These are phyloP conservation scores for Pseudogymnoascus sp. DNA, from an alignment of 2,329 filamentous ascomycete genomes.

Conservation along the genomic window DNA sequence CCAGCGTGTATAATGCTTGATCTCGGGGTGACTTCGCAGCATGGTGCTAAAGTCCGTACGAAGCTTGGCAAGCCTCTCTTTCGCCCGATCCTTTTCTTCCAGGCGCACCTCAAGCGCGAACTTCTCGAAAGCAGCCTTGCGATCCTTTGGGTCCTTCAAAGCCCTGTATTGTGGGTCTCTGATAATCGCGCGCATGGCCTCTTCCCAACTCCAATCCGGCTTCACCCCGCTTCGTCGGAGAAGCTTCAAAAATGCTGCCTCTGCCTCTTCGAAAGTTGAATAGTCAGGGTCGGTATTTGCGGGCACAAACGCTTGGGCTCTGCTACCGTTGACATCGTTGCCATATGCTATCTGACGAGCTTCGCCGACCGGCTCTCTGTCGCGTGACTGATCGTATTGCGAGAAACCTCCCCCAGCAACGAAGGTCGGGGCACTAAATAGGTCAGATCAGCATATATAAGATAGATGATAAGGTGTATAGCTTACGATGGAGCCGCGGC, in stretches of 20 bases:
- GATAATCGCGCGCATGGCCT: conserved; percentile 75
- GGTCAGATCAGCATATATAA: conserved; percentile 12
- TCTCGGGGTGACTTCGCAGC: conserved; percentile 93
- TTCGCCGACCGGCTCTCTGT: conserved; percentile 39
- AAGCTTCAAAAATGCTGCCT: conserved; percentile 86
- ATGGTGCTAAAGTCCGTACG: conserved; percentile 91
- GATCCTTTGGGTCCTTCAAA: conserved; percentile 84
- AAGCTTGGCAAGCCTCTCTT: conserved; percentile 85
- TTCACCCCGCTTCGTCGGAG: conserved; percentile 78
- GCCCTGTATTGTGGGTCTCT: conserved; percentile 90
- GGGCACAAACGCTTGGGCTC: conserved; percentile 51
- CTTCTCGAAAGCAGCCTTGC: conserved; percentile 87
- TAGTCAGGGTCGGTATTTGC: conserved; percentile 69
- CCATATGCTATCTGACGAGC: conserved; percentile 50
- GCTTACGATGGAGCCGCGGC: conserved; percentile 36
- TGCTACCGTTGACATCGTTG: conserved; percentile 40
- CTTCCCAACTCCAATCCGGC: conserved; percentile 87
- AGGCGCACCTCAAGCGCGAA: conserved; percentile 83
- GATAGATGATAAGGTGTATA: neutral
- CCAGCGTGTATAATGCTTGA: conserved; percentile 95
- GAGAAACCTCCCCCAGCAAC: conserved; percentile 34
- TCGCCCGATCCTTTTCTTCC: conserved; percentile 90
- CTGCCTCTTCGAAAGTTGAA: conserved; percentile 73
- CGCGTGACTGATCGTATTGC: conserved; percentile 27
- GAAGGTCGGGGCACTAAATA: conserved; percentile 31